A percentile compares a stretch with the other conserved stretches of the same genome.
Conservation (phyloP, 306 rosid species). For the Mucuna pruriens region DNA sequence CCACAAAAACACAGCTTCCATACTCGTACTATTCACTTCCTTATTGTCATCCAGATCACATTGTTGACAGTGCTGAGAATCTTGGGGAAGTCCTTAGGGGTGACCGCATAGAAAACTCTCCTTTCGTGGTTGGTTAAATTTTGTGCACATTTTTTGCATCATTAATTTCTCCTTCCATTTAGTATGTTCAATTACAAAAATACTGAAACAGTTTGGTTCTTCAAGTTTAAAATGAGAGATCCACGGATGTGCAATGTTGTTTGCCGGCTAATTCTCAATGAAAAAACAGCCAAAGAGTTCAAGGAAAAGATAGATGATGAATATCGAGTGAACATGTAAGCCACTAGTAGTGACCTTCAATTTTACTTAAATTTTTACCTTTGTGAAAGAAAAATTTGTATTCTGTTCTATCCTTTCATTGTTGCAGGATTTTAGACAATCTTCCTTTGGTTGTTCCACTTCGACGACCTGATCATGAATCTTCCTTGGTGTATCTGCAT, state of each 20-base stretch:
- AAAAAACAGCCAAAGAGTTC: constrained; percentile 65
- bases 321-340: constrained; percentile 91
- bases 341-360: constrained; percentile 8
- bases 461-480: constrained; percentile 72
- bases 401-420: neutral
- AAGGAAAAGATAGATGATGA: constrained; percentile 89
- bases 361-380: neutral
- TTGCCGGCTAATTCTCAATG: constrained; percentile 66
- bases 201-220: constrained; percentile 34
- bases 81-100: constrained; percentile 98
- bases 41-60: constrained; percentile 71
- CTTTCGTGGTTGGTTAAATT: constrained; percentile 64
- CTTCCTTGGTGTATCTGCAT: constrained; percentile 74
- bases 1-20: constrained; percentile 91
- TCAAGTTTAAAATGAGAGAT: constrained; percentile 90
- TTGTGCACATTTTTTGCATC: neutral
- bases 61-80: constrained; percentile 90
- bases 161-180: constrained; percentile 6
- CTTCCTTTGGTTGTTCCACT: constrained; percentile 88
- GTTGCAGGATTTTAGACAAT: constrained; percentile 83
- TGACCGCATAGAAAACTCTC: constrained; percentile 90
- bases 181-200: constrained; percentile 14
- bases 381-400: neutral
- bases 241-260: constrained; percentile 81
- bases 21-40: constrained; percentile 83